Evolutionary conservation across 495 filamentous ascomycete genomes (phyloP), one percentile per base, ranked within the genome.

Genomic region (Chaetomium tenue): DNA sequence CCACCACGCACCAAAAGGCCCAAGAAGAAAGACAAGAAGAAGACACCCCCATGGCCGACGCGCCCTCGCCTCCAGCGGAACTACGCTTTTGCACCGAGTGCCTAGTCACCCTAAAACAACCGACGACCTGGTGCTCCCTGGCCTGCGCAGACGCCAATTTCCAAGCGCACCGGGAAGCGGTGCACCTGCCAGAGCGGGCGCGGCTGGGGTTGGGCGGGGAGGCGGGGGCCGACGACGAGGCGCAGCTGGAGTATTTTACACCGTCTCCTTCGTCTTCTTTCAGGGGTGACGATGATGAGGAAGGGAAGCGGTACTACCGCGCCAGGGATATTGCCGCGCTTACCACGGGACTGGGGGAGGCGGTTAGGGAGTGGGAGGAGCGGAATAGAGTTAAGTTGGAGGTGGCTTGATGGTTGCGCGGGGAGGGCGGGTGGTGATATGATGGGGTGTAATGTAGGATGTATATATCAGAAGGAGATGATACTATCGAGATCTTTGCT

Each of bases 1-100:
- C 44, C 39, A 53, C 50, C 55, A 57, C 66, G 47, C 62, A 39
- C 52, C 51, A 25, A 63, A 18, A 25, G 26, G 44, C 44, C 48
- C 16, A 20, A 16, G 51, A 28, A 11, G 26, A 54, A 12, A 3
- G 37, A n/a, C 3, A 54, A 12, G 13, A 54, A n/a, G 60, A 67
- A 9, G 59, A 69, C 39, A 55, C 53, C 13, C 51, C 28, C 42
- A 56, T 61, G 23, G 60, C 52, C 39, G 65, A 51, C 3, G 53
- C 52, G 28, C 30, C 58, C 22, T 47, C 61, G 22, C 52, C 20
- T 44, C n/a, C 57, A 42, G 25, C 30, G 15, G 52, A 52, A 42
- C 5, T 67, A 5, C 57, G 67, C 47, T 76, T 79, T 63, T 82
- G 80, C 68, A 69, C 59, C 16, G 78, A 81, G 53, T 82, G 80